Conservation (phyloP, 1,284 basidiomycete species). For the Boletus mariae region DNA sequence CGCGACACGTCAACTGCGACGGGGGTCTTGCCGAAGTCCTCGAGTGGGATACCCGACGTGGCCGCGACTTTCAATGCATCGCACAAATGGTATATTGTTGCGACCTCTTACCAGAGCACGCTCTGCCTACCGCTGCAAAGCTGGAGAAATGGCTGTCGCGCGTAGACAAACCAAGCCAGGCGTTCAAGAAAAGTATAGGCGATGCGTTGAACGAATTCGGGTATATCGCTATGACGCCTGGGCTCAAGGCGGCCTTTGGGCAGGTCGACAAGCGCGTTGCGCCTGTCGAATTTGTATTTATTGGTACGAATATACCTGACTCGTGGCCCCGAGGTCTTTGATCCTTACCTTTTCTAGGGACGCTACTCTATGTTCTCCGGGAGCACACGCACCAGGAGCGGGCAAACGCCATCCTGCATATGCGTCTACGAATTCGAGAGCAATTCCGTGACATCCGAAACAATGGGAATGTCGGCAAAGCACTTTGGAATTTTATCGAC, state of each 20-base stretch:
- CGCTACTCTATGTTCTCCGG: constrained; percentile 53
- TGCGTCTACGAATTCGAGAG: constrained; percentile 52
- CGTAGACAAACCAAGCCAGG: constrained; percentile 39
- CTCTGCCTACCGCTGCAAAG: constrained; percentile 48
- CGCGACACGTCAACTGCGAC: constrained; percentile 46
- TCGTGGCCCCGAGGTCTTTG: not conserved
- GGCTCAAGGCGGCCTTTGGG: constrained; percentile 43
- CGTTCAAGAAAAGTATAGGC: constrained; percentile 49
- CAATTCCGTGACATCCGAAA: constrained; percentile 57
- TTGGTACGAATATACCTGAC: constrained; percentile 41
- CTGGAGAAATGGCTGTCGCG: constrained; percentile 57
- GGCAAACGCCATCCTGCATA: constrained; percentile 48
- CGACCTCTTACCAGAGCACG: constrained; percentile 46
- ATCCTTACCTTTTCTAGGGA: constrained; percentile 39
- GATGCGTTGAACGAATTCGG: constrained; percentile 50
- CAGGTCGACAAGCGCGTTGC: constrained; percentile 57
- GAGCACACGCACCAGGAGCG: constrained; percentile 38
- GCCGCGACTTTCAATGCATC: constrained; percentile 67
- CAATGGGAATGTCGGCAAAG: constrained; percentile 50
- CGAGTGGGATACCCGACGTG: constrained; percentile 59
- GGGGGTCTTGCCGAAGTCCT: constrained; percentile 51
- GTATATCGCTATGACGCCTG: constrained; percentile 43
- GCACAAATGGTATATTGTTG: constrained; percentile 64
- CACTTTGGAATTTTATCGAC: constrained; percentile 54
- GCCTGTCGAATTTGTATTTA: constrained; percentile 72